Conservation (phyloP, 1,139 yeast species). For the Suhomyces guaymorum region DNA sequence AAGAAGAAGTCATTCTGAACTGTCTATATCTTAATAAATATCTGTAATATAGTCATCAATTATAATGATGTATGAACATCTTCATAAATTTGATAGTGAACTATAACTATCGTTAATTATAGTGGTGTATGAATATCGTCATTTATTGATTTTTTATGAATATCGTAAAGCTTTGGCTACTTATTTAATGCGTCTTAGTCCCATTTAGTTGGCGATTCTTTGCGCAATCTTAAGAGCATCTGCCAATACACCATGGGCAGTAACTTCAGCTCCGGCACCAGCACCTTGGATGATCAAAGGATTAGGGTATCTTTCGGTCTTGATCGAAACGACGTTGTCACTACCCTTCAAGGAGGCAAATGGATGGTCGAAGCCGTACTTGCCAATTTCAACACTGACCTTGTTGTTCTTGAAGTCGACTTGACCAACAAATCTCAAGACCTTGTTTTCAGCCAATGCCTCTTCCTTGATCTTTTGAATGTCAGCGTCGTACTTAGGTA, state of each 20-base stretch:
- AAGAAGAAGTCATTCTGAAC: too few relatives aligned
- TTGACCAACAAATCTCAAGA: conserved; percentile 88
- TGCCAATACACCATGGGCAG: conserved; percentile 97
- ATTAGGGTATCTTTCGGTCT: conserved; percentile 85
- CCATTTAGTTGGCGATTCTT: conserved; percentile 54
- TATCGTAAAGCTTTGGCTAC: too few relatives aligned
- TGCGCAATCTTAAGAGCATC: conserved; percentile 90
- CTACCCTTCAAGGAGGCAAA: conserved; percentile 95
- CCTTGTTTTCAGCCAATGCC: conserved; percentile 83
- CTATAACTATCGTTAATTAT: too few relatives aligned
- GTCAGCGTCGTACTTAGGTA: conserved; percentile 81
- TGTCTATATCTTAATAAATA: too few relatives aligned
- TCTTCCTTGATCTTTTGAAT: conserved; percentile 74
- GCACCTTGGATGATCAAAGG: conserved; percentile 98
- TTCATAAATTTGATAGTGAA: too few relatives aligned
- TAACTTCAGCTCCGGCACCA: conserved; percentile 98
- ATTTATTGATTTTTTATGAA: neutral
- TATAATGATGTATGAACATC: too few relatives aligned
- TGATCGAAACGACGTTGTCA: conserved; percentile 91
- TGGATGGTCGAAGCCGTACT: conserved; percentile 85
- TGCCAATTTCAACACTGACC: conserved; percentile 85
- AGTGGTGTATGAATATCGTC: too few relatives aligned
- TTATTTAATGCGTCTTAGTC: too few relatives aligned
- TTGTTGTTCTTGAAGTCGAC: conserved; percentile 71
- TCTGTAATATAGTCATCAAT: too few relatives aligned